phyloP scores from a whole-genome alignment of 371 early-diverging fungal genomes.

The Encephalitozoon hellem region DNA sequence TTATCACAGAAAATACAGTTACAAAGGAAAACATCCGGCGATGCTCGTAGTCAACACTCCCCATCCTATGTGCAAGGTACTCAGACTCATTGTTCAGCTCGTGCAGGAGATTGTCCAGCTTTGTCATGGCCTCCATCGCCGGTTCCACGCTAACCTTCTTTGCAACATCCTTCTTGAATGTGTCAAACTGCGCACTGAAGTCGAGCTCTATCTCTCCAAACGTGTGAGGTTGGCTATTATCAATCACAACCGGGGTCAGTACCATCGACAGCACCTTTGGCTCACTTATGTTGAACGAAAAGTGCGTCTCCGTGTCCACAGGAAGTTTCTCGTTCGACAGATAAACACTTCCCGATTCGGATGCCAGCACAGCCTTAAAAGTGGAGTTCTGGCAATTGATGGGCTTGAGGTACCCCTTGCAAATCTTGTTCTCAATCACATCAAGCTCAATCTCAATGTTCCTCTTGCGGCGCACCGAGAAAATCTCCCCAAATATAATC shows the following conservation, averaged over 20 bases:
- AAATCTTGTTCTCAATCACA: slow-evolving; percentile 53
- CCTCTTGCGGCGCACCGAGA: not conserved
- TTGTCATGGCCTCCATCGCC: slow-evolving; percentile 51
- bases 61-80: slow-evolving; percentile 30
- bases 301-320: slow-evolving; percentile 37
- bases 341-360: slow-evolving; percentile 42
- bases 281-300: slow-evolving; percentile 53
- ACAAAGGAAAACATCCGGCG: slow-evolving; percentile 54
- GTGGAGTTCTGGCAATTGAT: slow-evolving; percentile 7
- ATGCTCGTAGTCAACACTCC: slow-evolving; percentile 40
- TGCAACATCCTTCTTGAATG: slow-evolving; percentile 59
- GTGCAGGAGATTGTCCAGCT: slow-evolving; percentile 55
- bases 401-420: slow-evolving; percentile 48
- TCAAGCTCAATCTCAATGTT: slow-evolving; percentile 22
- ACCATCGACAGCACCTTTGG: slow-evolving; percentile 43
- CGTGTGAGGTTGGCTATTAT: not conserved
- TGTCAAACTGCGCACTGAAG: slow-evolving; percentile 56
- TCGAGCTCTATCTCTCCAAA: slow-evolving; percentile 28
- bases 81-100: slow-evolving; percentile 44
- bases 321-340: slow-evolving; percentile 31
- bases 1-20: slow-evolving; percentile 46
- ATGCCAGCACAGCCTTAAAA: slow-evolving; percentile 29
- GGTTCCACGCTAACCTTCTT: slow-evolving; percentile 55
- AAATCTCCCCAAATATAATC: slow-evolving; percentile 21
- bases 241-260: slow-evolving; percentile 19